phyloP scores from a whole-genome alignment of 2,329 filamentous ascomycete genomes.

The Fusarium proliferatum region DNA sequence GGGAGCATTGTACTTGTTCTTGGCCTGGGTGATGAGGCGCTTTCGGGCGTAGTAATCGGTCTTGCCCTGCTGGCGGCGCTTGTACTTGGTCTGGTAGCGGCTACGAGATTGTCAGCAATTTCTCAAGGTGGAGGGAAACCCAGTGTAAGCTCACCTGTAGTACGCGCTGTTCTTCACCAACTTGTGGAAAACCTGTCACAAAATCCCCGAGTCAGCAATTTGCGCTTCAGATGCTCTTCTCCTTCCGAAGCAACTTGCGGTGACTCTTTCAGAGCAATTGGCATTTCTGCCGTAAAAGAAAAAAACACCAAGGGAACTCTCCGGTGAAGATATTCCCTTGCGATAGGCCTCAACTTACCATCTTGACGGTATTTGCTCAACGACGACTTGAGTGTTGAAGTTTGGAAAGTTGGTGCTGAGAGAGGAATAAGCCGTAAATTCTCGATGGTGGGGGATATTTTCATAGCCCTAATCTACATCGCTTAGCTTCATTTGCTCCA shows the following conservation, averaged over 20 bases:
- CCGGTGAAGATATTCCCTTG: slow-evolving; percentile 26
- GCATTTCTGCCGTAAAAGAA: slow-evolving; percentile 56
- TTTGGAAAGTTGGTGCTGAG: slow-evolving; percentile 49
- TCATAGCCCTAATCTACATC: slow-evolving; percentile 55
- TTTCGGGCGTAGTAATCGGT: slow-evolving; percentile 99
- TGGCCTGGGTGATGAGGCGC: slow-evolving; percentile 99
- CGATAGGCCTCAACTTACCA: slow-evolving; percentile 71
- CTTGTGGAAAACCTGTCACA: slow-evolving; percentile 86
- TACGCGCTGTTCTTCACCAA: slow-evolving; percentile 97
- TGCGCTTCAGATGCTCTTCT: slow-evolving; percentile 87
- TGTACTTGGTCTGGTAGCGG: slow-evolving; percentile 99
- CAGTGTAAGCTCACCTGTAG: slow-evolving; percentile 80
- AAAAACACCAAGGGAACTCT: slow-evolving; percentile 41
- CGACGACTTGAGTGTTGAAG: slow-evolving; percentile 53
- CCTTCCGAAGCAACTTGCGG: slow-evolving; percentile 98
- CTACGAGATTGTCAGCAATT: slow-evolving; percentile 60
- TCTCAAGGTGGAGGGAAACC: background rate
- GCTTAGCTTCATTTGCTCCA: slow-evolving; percentile 32
- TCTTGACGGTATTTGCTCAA: slow-evolving; percentile 69
- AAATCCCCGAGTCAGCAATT: slow-evolving; percentile 97
- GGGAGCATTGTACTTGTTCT: slow-evolving; percentile 99
- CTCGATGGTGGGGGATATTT: slow-evolving; percentile 53
- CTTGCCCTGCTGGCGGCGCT: slow-evolving; percentile 94
- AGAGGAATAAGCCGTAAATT: slow-evolving; percentile 45
- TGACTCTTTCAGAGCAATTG: slow-evolving; percentile 72